Evolutionary conservation across 2,329 filamentous ascomycete species (phyloP).

Genomic region (Fusarium siculi): DNA sequence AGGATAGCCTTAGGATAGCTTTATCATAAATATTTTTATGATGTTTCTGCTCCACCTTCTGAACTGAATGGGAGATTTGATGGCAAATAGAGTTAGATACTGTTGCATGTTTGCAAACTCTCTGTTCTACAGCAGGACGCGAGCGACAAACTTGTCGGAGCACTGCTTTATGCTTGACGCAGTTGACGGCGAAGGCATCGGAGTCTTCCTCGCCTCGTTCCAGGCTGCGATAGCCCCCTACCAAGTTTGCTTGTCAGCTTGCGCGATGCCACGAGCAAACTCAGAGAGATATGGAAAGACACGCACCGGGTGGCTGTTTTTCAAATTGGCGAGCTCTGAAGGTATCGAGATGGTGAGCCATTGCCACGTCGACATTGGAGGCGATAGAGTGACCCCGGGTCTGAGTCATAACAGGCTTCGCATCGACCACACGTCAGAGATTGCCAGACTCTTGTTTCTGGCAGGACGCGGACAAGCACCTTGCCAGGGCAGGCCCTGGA

Average conservation of each 20-base stretch:
- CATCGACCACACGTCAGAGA: not conserved
- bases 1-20: not conserved
- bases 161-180: not conserved
- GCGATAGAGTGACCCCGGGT: not conserved
- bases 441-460: not conserved
- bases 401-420: not conserved
- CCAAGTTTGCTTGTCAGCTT: not conserved
- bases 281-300: not conserved
- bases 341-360: not conserved
- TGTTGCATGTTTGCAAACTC: not conserved
- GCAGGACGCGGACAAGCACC: not conserved
- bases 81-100: not conserved
- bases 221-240: not conserved
- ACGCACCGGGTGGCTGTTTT: not conserved
- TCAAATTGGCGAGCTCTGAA: not conserved
- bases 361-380: not conserved
- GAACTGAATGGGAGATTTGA: not conserved
- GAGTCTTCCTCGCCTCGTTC: not conserved
- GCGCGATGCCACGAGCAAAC: not conserved
- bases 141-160: not conserved
- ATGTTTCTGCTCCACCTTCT: not conserved
- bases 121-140: not conserved
- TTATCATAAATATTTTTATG: not conserved
- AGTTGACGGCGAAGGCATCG: not conserved
- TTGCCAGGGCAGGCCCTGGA: not conserved